phyloP scores from a whole-genome alignment of 1,139 yeast species.

The Geotrichum macrosporum region DNA sequence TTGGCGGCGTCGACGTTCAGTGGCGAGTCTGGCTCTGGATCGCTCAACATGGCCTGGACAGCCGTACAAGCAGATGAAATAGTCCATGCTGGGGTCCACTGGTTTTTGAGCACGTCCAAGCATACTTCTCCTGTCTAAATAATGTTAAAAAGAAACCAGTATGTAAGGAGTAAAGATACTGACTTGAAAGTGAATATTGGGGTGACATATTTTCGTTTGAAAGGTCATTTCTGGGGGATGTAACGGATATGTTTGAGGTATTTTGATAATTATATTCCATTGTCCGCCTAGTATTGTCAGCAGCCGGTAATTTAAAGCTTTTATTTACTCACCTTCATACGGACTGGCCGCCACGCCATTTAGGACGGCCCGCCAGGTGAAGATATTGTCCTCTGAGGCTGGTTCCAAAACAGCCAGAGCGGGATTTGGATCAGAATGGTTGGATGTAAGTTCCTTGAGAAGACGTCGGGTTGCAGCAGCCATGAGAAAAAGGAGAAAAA shows the following conservation, averaged over 20 bases:
- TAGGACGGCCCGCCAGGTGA: conserved; percentile 57
- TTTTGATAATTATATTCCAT: conserved; percentile 53
- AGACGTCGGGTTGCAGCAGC: conserved; percentile 40
- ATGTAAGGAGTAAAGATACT: conserved; percentile 21
- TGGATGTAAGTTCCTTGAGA: conserved; percentile 45
- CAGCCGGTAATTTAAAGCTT: too few species aligned
- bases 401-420: conserved; percentile 44
- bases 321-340: conserved; percentile 34
- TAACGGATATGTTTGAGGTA: conserved; percentile 60
- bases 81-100: conserved; percentile 93
- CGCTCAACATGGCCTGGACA: conserved; percentile 59
- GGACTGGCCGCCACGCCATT: conserved; percentile 55
- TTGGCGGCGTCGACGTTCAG: conserved; percentile 84
- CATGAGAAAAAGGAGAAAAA: too few species aligned
- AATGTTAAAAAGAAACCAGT: neutral
- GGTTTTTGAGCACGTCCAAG: conserved; percentile 63
- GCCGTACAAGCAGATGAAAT: conserved; percentile 67
- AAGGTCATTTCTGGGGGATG: conserved; percentile 65
- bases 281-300: conserved; percentile 41
- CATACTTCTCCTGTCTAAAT: conserved; percentile 69
- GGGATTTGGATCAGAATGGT: conserved; percentile 40
- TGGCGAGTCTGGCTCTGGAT: conserved; percentile 85
- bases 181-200: conserved; percentile 57
- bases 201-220: conserved; percentile 58
- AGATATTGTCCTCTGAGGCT: conserved; percentile 46